Evolutionary conservation across 228 moss, liverwort and hornwort genomes (phyloP), one percentile per base, ranked within the genome.

Genomic region (Sphagnum magellanicum): DNA sequence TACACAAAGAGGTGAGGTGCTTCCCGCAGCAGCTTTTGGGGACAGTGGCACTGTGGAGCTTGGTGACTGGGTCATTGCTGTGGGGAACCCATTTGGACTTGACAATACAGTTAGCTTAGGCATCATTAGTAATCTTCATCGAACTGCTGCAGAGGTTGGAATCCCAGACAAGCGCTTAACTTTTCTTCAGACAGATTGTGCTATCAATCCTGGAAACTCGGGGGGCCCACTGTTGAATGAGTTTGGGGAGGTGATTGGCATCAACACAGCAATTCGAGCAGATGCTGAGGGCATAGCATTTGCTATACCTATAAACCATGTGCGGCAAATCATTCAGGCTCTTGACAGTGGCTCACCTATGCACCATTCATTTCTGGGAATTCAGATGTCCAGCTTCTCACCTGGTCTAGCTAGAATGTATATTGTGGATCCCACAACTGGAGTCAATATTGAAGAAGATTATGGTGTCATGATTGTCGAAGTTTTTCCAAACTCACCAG

Each of bases 61-160:
- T 13, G 69, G 69, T 47, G 69, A 70, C 50, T 70, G 69, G 69
- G 69, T 70, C 14, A 70, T 70, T 60, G 69, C 69, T 16, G 69
- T 70, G 14, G 69, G 69, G 17, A 70, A 70, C 47, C 69, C 69
- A 11, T 70, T 58, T 70, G 69, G 69, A 58, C 69, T 70, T 12
- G 59, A 70, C 13, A 70, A 70, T 50, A 70, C 69, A 16, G 60
- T 70, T 50, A 70, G 69, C 58, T 59, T 70, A 49, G 69, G 69
- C 58, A 70, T 70, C 16, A 70, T 70, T n/a, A 70, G 69, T 70
- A 70, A 70, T 32, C 69, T 70, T 60, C 69, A 70, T 13, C 69
- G 69, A 48, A 70, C 69, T 5, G 69, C 69, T 59, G 69, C 69
- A 58, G 69, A 70, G 58, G 69, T 70, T 4, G 69, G 69, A 5